A percentile compares a stretch with the other conserved stretches of the same genome.
Conservation (phyloP, 768 basidiomycete genomes). For the Chlorophyllum brunneum region DNA sequence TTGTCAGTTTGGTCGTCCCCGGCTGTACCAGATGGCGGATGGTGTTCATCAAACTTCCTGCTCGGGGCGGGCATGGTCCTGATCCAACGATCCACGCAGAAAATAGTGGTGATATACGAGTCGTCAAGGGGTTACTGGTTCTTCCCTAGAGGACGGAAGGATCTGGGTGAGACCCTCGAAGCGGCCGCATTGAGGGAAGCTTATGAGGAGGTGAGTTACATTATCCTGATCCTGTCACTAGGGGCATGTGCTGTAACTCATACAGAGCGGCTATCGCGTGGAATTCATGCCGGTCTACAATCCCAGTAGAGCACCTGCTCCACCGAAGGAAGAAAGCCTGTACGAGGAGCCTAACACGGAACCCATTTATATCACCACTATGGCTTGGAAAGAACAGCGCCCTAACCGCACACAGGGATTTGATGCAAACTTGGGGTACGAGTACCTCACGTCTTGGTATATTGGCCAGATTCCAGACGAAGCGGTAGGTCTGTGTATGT, state of each 20-base stretch:
- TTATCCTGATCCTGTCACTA: neutral
- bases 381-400: constrained; percentile 22
- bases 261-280: constrained; percentile 47
- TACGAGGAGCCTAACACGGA: constrained; percentile 29
- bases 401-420: constrained; percentile 9
- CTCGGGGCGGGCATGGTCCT: constrained; percentile 62
- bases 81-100: constrained; percentile 52
- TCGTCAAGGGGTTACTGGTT: constrained; percentile 41
- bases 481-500: constrained; percentile 36
- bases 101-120: constrained; percentile 51
- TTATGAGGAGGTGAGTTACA: constrained; percentile 55
- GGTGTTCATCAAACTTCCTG: constrained; percentile 49
- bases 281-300: constrained; percentile 43
- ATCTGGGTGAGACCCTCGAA: constrained; percentile 60
- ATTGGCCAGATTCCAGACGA: constrained; percentile 48
- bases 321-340: constrained; percentile 22
- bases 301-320: constrained; percentile 36
- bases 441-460: constrained; percentile 56
- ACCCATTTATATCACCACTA: constrained; percentile 38
- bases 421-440: constrained; percentile 28
- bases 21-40: constrained; percentile 40
- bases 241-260: neutral
- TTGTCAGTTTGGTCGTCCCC: constrained; percentile 38
- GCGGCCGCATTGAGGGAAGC: constrained; percentile 58
- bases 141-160: constrained; percentile 63